Evolutionary conservation across 1,139 yeast genomes (phyloP), one percentile per base, ranked within the genome.

Genomic region (Pichia cactophila): DNA sequence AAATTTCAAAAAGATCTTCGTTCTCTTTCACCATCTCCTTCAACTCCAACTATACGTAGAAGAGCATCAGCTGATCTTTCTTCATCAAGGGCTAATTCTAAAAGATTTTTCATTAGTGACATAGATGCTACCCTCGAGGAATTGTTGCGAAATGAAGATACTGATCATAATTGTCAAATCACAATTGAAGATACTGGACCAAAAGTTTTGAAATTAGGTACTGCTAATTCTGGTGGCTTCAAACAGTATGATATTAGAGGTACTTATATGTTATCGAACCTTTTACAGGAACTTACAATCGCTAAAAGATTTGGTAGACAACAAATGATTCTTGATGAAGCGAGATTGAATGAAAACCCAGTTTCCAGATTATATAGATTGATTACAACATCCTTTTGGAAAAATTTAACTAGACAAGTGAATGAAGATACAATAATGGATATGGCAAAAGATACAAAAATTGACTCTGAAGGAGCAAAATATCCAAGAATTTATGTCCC

Each of bases 151-250:
- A 80, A 77, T 55, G 97, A 90, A 64, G 97, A 90, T 63, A 89
- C 97, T 3, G 96, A 89, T 65, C 75, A 75, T 50, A 85, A 90
- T 65, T 81, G 70, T 65, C 97, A 90, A 66, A 90, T 90, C 60
- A 89, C 97, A 14, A 84, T 89, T 48, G 97, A 89, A 61, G 97
- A 89, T 64, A 77, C 81, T 3, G 97, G 97, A 0, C 96, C 97
- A n/a, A 89, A 89, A 62, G 94, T 86, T 16, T 71, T 88, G 55
- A 75, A 81, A 56, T 72, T 89, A 41, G 96, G 96, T 7, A 87
- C 96, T 0, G 87, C 82, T 44, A 86, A 86, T 63, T 86, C 96
- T 2, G 79, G 83, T 57, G 96, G 97, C 1, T 86, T 69, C 66
- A 81, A 79, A 43, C 83, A 80, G 58, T 75, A 78, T 43, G 87